These are phyloP conservation scores for Plantago major DNA, from an alignment of 257 asterid genomes.

Conservation along the genomic window DNA sequence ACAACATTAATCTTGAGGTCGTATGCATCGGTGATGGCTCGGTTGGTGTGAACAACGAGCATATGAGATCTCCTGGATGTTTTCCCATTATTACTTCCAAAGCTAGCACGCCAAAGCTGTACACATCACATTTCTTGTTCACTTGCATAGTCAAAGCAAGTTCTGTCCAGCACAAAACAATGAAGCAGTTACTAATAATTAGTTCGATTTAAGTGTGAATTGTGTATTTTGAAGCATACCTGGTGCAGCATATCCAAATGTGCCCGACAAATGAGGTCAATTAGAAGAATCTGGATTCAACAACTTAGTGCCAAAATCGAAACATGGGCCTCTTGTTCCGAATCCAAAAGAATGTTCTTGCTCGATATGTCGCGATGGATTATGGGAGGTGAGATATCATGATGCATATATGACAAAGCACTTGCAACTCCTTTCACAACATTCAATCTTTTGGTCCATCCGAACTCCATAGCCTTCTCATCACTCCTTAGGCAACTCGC, in stretches of 20 bases:
- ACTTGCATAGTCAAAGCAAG: conserved; percentile 34
- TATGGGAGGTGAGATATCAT: conserved; percentile 34
- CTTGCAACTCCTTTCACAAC: conserved; percentile 26
- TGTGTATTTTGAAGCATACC: conserved; percentile 7
- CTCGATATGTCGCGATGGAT: conserved; percentile 40
- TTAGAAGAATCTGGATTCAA: conserved; percentile 21
- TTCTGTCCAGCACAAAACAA: conserved; percentile 8
- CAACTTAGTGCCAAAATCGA: conserved; percentile 28
- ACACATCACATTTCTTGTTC: conserved; percentile 32
- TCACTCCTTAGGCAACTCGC: conserved; percentile 14
- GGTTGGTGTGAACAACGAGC: neutral
- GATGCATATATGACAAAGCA: conserved; percentile 39
- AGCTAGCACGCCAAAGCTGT: conserved; percentile 29
- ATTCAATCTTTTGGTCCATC: conserved; percentile 26
- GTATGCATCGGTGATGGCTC: neutral
- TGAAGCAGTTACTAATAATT: too few relatives aligned
- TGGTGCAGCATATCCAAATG: conserved; percentile 36
- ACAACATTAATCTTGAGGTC: conserved; percentile 11
- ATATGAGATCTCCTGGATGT: conserved; percentile 32
- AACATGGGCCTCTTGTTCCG: conserved; percentile 13
- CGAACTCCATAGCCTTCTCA: conserved; percentile 18
- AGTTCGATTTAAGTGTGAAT: too few relatives aligned
- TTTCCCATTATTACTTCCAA: conserved; percentile 35
- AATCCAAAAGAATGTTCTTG: conserved; percentile 31
- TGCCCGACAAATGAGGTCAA: conserved; percentile 29